Evolutionary conservation across 2,329 filamentous ascomycete species (phyloP).

Genomic region (Cercospora sp.): DNA sequence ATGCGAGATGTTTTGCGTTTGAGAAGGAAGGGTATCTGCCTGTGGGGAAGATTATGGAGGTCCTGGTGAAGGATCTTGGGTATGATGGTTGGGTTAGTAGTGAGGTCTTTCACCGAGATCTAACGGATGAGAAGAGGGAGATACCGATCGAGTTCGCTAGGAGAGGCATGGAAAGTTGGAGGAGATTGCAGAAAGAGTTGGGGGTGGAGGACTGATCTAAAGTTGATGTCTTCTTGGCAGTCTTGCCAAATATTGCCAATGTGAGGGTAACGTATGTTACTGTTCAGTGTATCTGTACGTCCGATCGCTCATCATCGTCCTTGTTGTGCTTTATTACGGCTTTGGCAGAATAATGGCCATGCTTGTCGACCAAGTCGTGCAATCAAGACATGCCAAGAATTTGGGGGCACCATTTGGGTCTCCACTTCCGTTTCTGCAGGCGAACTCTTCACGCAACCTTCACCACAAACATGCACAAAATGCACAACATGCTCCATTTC

Average conservation of each 20-base stretch:
- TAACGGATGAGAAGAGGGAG: slow-evolving; percentile 39
- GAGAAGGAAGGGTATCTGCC: slow-evolving; percentile 63
- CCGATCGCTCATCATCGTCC: not conserved
- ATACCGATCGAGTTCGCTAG: slow-evolving; percentile 2
- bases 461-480: not conserved
- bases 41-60: slow-evolving; percentile 58
- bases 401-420: not conserved
- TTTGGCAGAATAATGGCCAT: not conserved
- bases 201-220: not conserved
- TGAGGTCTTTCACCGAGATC: slow-evolving; percentile 58
- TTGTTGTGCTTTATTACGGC: not conserved
- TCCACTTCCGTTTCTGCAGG: not conserved
- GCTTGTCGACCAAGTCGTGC: not conserved
- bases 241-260: not conserved
- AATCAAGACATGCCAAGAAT: not conserved
- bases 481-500: not conserved
- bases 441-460: not conserved
- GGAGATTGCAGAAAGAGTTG: slow-evolving; percentile 11
- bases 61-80: slow-evolving; percentile 62
- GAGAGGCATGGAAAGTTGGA: slow-evolving; percentile 17
- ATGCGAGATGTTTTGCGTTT: slow-evolving; percentile 69
- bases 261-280: not conserved
- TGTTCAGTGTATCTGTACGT: not conserved
- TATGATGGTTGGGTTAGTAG: slow-evolving; percentile 70
- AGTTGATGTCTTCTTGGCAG: too few relatives aligned